Evolutionary conservation across 257 asterid genomes (phyloP).

Genomic region (Paraleonurus japonicus): DNA sequence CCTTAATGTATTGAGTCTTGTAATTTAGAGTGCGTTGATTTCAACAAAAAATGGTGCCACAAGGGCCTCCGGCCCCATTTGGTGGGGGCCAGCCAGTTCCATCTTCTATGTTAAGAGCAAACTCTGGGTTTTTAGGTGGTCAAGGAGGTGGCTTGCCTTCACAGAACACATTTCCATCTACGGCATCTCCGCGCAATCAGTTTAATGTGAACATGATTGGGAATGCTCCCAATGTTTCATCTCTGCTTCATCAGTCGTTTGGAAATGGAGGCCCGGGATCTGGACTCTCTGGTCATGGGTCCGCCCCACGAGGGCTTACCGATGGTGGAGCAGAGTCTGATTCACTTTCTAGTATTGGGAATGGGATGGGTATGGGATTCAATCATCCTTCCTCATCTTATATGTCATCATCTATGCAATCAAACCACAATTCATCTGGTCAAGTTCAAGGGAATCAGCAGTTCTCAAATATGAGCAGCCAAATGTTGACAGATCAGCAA

Average conservation of each 20-base stretch:
- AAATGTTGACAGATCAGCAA: constrained; percentile 53
- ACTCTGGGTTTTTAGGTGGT: constrained; percentile 65
- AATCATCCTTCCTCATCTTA: constrained; percentile 53
- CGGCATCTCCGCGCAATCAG: constrained; percentile 65
- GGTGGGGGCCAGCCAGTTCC: constrained; percentile 65
- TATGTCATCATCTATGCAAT: constrained; percentile 37
- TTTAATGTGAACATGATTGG: constrained; percentile 68
- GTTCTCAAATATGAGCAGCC: constrained; percentile 48
- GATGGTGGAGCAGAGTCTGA: constrained; percentile 72
- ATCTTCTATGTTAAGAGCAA: constrained; percentile 59
- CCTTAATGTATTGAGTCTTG: constrained; percentile 23
- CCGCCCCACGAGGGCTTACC: constrained; percentile 49
- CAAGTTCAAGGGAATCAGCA: constrained; percentile 68
- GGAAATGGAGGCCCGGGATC: constrained; percentile 60
- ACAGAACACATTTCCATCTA: constrained; percentile 56
- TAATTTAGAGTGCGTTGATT: constrained; percentile 24
- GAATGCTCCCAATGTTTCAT: constrained; percentile 60
- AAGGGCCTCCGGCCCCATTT: constrained; percentile 64
- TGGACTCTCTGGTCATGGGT: constrained; percentile 57
- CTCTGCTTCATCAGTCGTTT: constrained; percentile 68
- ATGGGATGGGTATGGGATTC: constrained; percentile 65
- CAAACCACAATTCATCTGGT: constrained; percentile 47
- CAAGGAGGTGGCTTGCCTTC: constrained; percentile 68
- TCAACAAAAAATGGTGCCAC: constrained; percentile 56
- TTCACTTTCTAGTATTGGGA: constrained; percentile 55